A percentile compares a stretch with the other conserved stretches of the same genome.
Conservation (phyloP, 768 basidiomycete species). For the Daedaleopsis nitida region DNA sequence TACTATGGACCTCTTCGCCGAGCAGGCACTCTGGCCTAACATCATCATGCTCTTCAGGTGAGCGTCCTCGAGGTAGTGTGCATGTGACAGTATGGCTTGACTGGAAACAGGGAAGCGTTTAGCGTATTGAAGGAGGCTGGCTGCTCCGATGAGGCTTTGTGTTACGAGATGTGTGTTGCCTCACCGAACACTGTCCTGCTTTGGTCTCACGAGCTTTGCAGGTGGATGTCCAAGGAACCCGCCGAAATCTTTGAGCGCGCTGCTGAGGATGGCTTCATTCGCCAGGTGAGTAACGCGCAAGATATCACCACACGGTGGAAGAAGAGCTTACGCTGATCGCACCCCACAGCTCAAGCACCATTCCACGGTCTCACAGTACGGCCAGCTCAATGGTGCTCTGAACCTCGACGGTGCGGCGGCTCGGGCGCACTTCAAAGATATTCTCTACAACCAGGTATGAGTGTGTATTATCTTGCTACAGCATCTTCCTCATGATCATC, state of each 20-base stretch:
- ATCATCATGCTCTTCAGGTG: conserved; percentile 65
- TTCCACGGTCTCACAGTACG: conserved; percentile 62
- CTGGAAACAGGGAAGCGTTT: conserved; percentile 51
- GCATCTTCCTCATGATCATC: neutral
- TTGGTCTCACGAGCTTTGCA: conserved; percentile 17
- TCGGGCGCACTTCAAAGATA: conserved; percentile 57
- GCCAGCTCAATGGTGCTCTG: conserved; percentile 60
- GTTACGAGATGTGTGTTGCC: conserved; percentile 59
- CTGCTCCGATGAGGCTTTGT: conserved; percentile 66
- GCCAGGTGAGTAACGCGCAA: conserved; percentile 40
- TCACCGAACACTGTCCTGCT: neutral
- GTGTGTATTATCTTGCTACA: neutral
- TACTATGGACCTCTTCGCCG: conserved; percentile 64
- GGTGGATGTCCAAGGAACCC: conserved; percentile 77
- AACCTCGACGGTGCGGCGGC: conserved; percentile 52
- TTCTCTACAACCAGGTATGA: conserved; percentile 55
- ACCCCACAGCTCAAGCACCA: conserved; percentile 55
- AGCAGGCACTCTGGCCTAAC: conserved; percentile 68
- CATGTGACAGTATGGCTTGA: neutral
- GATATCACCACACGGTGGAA: neutral
- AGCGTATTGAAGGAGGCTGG: conserved; percentile 63
- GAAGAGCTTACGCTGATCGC: neutral
- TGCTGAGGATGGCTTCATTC: conserved; percentile 66
- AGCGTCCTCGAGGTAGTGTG: neutral
- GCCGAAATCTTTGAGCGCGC: conserved; percentile 70